A percentile compares a stretch with the other conserved stretches of the same genome.
Conservation (phyloP, 2,329 filamentous ascomycete species). For the Nemania diffusa region DNA sequence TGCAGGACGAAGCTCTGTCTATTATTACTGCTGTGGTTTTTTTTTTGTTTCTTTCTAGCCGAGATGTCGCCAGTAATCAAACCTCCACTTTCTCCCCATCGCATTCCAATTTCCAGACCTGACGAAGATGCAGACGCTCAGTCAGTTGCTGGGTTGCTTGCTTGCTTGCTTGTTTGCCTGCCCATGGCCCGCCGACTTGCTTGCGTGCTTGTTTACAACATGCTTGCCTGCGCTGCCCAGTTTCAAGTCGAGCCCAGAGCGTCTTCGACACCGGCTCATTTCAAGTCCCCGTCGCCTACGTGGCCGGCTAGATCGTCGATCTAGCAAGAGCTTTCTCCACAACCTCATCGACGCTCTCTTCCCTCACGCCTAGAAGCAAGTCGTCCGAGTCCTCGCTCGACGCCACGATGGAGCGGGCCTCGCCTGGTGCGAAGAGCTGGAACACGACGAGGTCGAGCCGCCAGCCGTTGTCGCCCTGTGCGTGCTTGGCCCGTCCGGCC, state of each 20-base stretch:
- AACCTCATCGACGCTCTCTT: slow-evolving; percentile 45
- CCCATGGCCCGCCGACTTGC: not conserved
- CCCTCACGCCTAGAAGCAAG: slow-evolving; percentile 43
- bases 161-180: no score
- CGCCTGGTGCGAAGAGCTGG: slow-evolving; percentile 47
- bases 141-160: not conserved
- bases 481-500: slow-evolving; percentile 41
- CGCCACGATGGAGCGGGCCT: slow-evolving; percentile 45
- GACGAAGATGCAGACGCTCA: not conserved
- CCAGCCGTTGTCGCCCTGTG: slow-evolving; percentile 41
- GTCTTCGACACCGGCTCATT: not conserved
- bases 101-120: slow-evolving; percentile 5
- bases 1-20: not conserved
- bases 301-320: not conserved
- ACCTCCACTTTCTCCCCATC: slow-evolving; percentile 23
- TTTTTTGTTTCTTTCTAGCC: not conserved
- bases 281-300: not conserved
- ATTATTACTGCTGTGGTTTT: not conserved
- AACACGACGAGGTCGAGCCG: slow-evolving; percentile 46
- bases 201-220: no score
- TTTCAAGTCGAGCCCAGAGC: not conserved
- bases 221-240: no score
- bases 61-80: slow-evolving; percentile 20
- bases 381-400: slow-evolving; percentile 42
- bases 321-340: slow-evolving; percentile 40